Base-by-base conservation (phyloP, 2,329 filamentous ascomycete genomes). In the Plectosphaerella cucumerina region DNA sequence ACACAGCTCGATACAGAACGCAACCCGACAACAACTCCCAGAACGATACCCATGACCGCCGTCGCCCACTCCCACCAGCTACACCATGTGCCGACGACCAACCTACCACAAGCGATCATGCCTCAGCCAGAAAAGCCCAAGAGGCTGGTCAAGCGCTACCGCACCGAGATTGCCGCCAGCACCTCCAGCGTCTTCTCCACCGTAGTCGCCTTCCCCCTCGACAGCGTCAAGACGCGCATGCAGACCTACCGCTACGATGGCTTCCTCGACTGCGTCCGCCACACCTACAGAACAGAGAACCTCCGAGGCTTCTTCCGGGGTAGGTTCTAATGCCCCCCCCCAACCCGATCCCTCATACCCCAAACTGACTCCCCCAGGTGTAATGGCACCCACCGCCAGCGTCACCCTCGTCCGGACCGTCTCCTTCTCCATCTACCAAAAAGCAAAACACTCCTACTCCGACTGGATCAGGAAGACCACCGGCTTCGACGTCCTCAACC, bases 191-290 rank as follows among this genome's bases (percentile, higher is more conserved):
- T 92, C 58, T 76, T 93, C 51, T 90, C 87, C 35, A 94, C 89
- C 41, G 79, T 90, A 63, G 77, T 81, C 58, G 87, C 89, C n/a
- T 95, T 93, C 65, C 90, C 90, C 20, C 81, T 95, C 59, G 90
- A 95, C 68, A 93, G 90, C 61, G 86, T 93, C 66, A 95, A 95
- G 76, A 92, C 88, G 50, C 87, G 90, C 63, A 90, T 94, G 84
- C 90, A 95, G 74, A 89, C 87, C 58, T 93, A 94, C 70, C 84
- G 87, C 56, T 92, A 88, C 70, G 77, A 80, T 58, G 89, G 81
- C 58, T 90, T 89, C 68, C 69, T 80, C 63, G 85, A 90, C 67
- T 92, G 89, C 65, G 82, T 91, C 48, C 78, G 77, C 55, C 80
- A 88, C 59, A 93, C 89, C 10, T 94, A 94, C 70, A 78, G 76